These are phyloP conservation scores for Tremella yokohamensis DNA, from an alignment of 768 basidiomycete genomes.

Conservation along the genomic window DNA sequence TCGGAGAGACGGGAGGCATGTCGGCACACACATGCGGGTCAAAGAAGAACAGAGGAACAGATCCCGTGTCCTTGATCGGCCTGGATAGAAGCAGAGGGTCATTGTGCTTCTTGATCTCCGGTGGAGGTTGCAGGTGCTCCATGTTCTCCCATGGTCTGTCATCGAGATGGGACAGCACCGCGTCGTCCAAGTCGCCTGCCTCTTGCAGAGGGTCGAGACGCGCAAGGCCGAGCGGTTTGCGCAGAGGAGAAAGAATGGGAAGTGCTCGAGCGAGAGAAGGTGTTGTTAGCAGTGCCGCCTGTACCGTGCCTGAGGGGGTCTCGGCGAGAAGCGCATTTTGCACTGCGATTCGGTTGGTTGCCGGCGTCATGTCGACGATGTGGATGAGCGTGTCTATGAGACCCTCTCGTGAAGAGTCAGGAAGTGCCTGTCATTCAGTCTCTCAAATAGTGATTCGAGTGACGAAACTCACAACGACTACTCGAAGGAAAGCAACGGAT, in stretches of 20 bases:
- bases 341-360: slow-evolving; percentile 25
- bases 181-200: slow-evolving; percentile 3
- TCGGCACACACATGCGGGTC: slow-evolving; percentile 34
- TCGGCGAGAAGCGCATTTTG: slow-evolving; percentile 32
- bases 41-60: slow-evolving; percentile 34
- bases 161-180: slow-evolving; percentile 21
- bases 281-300: slow-evolving; percentile 10
- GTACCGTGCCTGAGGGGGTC: slow-evolving; percentile 10
- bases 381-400: slow-evolving; percentile 27
- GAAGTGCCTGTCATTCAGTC: slow-evolving; percentile 11
- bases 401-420: slow-evolving; percentile 2
- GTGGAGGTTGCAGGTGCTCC: slow-evolving; percentile 31
- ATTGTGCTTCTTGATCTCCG: slow-evolving; percentile 6
- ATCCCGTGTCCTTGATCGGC: slow-evolving; percentile 13
- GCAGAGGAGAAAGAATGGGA: slow-evolving; percentile 24
- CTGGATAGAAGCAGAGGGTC: background rate
- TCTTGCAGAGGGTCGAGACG: background rate
- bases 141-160: slow-evolving; percentile 44
- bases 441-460: background rate
- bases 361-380: slow-evolving; percentile 38
- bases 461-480: slow-evolving; percentile 26
- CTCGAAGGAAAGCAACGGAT: slow-evolving; percentile 21
- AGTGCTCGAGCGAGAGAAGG: slow-evolving; percentile 14
- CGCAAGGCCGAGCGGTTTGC: slow-evolving; percentile 17
- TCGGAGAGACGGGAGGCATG: slow-evolving; percentile 12